These are phyloP conservation scores for Leishmania tropica DNA, from an alignment of 208 protist species.

Conservation along the genomic window DNA sequence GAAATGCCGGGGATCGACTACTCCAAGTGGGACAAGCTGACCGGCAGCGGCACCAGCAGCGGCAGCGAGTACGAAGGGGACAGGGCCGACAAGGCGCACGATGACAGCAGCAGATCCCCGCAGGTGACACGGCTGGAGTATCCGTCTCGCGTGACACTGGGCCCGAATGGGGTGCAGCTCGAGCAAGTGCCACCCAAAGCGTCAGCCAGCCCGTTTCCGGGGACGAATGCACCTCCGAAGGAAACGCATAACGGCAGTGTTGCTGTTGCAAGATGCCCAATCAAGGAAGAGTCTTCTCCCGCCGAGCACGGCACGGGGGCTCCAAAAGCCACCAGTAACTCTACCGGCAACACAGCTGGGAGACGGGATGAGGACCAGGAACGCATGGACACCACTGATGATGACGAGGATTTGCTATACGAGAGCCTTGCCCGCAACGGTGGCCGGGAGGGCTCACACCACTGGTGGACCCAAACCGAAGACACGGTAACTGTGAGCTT, in stretches of 20 bases:
- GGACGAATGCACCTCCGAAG: too few relatives aligned
- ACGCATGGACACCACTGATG: constrained; percentile 14
- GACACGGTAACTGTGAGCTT: constrained; percentile 72
- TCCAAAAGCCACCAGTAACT: background rate
- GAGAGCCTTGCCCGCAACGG: constrained; percentile 64
- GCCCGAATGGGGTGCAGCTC: constrained; percentile 59
- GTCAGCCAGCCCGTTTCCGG: constrained; percentile 50
- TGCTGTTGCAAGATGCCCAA: background rate
- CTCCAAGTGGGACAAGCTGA: constrained; percentile 82
- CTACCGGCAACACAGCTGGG: too few relatives aligned
- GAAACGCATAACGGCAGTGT: background rate
- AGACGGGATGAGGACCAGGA: background rate
- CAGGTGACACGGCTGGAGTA: constrained; percentile 60
- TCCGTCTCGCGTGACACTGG: constrained; percentile 68
- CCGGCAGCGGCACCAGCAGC: constrained; percentile 32
- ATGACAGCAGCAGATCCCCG: constrained; percentile 11
- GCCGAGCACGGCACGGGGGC: too few relatives aligned
- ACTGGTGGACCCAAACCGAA: constrained; percentile 75
- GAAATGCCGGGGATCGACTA: constrained; percentile 73
- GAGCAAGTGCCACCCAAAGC: constrained; percentile 35
- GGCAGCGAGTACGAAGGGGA: background rate
- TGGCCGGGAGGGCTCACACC: constrained; percentile 51
- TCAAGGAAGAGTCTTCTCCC: background rate
- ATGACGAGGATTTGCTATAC: constrained; percentile 71
- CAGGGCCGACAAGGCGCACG: background rate